These are phyloP conservation scores for Pleurotus salmoneostramineus DNA, from an alignment of 768 basidiomycete species.

Conservation along the genomic window DNA sequence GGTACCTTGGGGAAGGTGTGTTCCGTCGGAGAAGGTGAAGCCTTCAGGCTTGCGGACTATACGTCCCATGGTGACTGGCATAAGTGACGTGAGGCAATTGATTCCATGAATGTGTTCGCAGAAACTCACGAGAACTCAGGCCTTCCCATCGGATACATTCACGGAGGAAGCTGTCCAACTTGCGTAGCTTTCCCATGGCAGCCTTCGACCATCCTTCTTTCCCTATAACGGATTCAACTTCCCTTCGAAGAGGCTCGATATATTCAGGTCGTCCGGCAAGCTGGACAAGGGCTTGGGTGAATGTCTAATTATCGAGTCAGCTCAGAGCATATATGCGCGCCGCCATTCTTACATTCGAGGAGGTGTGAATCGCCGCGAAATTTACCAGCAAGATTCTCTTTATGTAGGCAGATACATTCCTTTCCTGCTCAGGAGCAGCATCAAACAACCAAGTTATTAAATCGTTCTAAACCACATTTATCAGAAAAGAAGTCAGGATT, in stretches of 20 bases:
- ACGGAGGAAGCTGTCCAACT: slow-evolving; percentile 41
- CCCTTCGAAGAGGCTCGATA: slow-evolving; percentile 31
- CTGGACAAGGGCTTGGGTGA: slow-evolving; percentile 31
- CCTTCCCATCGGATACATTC: slow-evolving; percentile 34
- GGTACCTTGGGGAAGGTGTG: neutral
- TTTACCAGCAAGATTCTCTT: slow-evolving; percentile 23
- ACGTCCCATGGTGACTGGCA: slow-evolving; percentile 17
- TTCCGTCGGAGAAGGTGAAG: slow-evolving; percentile 21
- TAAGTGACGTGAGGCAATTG: neutral
- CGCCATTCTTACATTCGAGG: slow-evolving; percentile 8
- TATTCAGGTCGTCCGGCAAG: slow-evolving; percentile 19
- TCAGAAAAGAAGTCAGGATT: neutral
- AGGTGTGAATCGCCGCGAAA: slow-evolving; percentile 29
- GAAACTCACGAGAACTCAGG: slow-evolving; percentile 19
- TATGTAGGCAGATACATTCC: slow-evolving; percentile 8
- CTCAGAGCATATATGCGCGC: too few species aligned
- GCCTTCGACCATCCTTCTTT: slow-evolving; percentile 33
- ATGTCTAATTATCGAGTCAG: slow-evolving; percentile 4
- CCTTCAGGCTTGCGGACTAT: slow-evolving; percentile 15
- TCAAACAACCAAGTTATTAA: slow-evolving; percentile 26
- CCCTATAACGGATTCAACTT: slow-evolving; percentile 32
- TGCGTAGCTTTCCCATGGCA: slow-evolving; percentile 31
- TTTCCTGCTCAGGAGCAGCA: slow-evolving; percentile 8
- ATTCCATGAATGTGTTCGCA: too few species aligned
- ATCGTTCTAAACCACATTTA: slow-evolving; percentile 7